phyloP scores from a whole-genome alignment of 2,329 filamentous ascomycete species.

The Ascochyta fabae region DNA sequence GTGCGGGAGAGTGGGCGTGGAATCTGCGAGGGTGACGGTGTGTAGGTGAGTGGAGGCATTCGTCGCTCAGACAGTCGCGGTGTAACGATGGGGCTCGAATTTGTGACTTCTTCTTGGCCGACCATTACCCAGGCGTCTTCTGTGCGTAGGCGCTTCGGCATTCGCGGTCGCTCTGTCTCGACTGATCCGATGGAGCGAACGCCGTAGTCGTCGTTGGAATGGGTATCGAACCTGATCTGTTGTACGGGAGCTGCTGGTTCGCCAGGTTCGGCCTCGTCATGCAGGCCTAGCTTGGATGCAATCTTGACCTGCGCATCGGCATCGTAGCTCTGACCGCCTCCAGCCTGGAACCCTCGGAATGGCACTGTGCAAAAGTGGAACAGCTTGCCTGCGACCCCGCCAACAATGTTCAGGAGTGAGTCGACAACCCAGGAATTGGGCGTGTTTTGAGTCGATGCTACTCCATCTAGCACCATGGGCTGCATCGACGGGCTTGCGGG shows the following conservation, averaged over 20 bases:
- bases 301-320: slow-evolving; percentile 52
- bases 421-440: slow-evolving; percentile 34
- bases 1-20: slow-evolving; percentile 41
- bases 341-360: slow-evolving; percentile 86
- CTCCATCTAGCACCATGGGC: slow-evolving; percentile 21
- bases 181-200: slow-evolving; percentile 54
- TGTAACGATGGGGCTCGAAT: slow-evolving; percentile 58
- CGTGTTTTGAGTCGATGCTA: slow-evolving; percentile 25
- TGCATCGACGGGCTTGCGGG: slow-evolving; percentile 34
- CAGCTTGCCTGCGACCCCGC: slow-evolving; percentile 75
- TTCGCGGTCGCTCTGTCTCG: slow-evolving; percentile 51
- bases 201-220: slow-evolving; percentile 53
- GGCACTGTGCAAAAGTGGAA: slow-evolving; percentile 81
- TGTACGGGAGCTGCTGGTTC: slow-evolving; percentile 27
- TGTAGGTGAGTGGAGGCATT: slow-evolving; percentile 28
- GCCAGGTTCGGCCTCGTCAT: slow-evolving; percentile 26
- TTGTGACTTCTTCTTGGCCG: slow-evolving; percentile 56
- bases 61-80: slow-evolving; percentile 46
- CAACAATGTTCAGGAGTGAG: slow-evolving; percentile 66
- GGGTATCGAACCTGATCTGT: slow-evolving; percentile 25
- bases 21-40: slow-evolving; percentile 46
- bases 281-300: slow-evolving; percentile 31
- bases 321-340: slow-evolving; percentile 76
- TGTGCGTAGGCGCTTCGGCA: slow-evolving; percentile 57
- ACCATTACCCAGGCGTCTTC: slow-evolving; percentile 59